Evolutionary conservation across 805 yeast species (phyloP), one percentile per base, ranked within the genome.

Genomic region (Kuraishia ogatae): DNA sequence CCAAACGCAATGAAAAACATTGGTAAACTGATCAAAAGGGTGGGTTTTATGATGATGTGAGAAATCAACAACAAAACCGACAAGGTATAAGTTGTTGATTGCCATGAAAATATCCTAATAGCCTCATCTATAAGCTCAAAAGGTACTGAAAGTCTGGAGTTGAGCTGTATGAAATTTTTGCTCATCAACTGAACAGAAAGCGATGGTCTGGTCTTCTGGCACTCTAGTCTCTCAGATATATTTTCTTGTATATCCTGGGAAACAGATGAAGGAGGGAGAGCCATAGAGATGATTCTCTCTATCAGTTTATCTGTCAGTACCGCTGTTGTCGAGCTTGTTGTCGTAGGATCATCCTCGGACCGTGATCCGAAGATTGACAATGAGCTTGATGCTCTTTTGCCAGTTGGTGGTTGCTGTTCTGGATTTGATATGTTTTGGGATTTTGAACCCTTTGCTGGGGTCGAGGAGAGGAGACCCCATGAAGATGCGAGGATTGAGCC

Each of bases 101-200:
- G 66, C 96, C 97, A 89, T 57, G 77, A 77, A 59, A 83, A 70
- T 50, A 87, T 70, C 43, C 71, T 71, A 20, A 82, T 76, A 5
- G 82, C 63, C 50, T 74, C 75, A 66, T 89, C 92, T 47, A 87
- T 72, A 2, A 79, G 49, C 56, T 78, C 82, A 64, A 86, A 89
- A 0, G 87, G 83, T 0, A 77, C 65, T 6, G 89, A 78, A 7
- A 85, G 65, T 55, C 94, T 69, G 10, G 87, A 80, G 56, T 84
- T 81, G 68, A 87, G 67, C 60, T 76, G 74, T 26, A 84, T 82
- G 58, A 84, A 77, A 64, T 88, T 87, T 56, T 76, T 80, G 53
- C 89, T 81, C 87, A 88, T 85, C 2, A 78, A 61, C 48, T 80
- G 89, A 48, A 89, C 81, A 21, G 89, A 84, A 22, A 90, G 67